Evolutionary conservation across 345 rosid genomes (phyloP).

Genomic region (Populus simonii): DNA sequence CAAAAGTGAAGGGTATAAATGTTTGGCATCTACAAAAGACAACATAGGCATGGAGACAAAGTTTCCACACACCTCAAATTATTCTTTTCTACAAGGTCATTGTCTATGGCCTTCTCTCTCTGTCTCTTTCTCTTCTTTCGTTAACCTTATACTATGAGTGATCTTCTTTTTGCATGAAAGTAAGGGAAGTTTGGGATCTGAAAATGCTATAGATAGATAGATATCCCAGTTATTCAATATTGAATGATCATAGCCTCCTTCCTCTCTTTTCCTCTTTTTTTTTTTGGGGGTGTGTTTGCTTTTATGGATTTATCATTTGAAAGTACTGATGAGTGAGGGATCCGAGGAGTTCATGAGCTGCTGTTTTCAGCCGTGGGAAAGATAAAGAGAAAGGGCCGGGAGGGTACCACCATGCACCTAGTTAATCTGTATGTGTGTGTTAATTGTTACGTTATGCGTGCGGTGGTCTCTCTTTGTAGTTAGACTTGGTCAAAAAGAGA

Average conservation of each 20-base stretch:
- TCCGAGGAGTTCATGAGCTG: conserved; percentile 43
- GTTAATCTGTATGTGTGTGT: neutral
- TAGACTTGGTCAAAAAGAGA: conserved; percentile 39
- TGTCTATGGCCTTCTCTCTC: conserved; percentile 14
- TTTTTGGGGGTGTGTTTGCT: conserved; percentile 9
- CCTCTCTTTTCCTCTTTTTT: neutral
- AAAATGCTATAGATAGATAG: conserved; percentile 18
- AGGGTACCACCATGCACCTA: neutral
- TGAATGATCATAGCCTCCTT: no score
- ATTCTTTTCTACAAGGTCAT: conserved; percentile 32
- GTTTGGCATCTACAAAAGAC: conserved; percentile 36
- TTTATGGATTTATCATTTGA: conserved; percentile 37
- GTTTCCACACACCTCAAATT: conserved; percentile 36
- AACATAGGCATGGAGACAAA: conserved; percentile 39
- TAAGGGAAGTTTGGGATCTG: conserved; percentile 45
- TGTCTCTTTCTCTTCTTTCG: conserved; percentile 8
- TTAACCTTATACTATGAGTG: neutral
- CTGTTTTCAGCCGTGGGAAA: conserved; percentile 16
- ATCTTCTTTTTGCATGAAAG: conserved; percentile 41
- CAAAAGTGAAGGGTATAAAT: neutral
- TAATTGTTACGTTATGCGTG: neutral
- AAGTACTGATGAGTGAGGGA: conserved; percentile 56
- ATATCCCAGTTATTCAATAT: no score
- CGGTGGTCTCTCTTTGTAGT: neutral
- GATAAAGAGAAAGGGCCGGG: neutral